A percentile compares a stretch with the other conserved stretches of the same genome.
Evolutionary conservation across 2,329 filamentous ascomycete genomes (phyloP).

Genomic region (Ophiocordyceps australis): DNA sequence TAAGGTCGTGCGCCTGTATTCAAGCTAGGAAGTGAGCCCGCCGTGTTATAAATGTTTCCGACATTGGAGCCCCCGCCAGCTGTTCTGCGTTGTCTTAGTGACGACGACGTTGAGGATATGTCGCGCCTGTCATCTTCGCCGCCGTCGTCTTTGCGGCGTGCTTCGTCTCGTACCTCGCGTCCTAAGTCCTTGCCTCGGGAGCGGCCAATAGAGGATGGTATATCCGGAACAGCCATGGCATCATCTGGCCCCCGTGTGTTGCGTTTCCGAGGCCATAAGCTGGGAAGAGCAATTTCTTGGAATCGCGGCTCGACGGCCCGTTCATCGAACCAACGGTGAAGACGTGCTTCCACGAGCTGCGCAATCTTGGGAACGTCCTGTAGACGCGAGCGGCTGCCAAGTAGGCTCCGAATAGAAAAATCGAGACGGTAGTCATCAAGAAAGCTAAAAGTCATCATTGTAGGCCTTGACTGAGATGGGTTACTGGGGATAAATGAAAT

Average conservation of each 20-base stretch:
- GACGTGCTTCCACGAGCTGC: conserved; percentile 59
- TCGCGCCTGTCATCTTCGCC: conserved; percentile 23
- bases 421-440: conserved; percentile 75
- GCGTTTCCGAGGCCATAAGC: conserved; percentile 68
- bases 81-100: conserved; percentile 17
- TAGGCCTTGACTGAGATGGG: conserved; percentile 50
- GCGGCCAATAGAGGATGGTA: conserved; percentile 28
- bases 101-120: too few relatives aligned
- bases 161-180: conserved; percentile 31
- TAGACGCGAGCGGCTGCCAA: conserved; percentile 61
- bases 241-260: conserved; percentile 62
- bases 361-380: conserved; percentile 84
- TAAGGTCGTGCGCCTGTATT: conserved; percentile 10
- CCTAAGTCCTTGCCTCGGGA: conserved; percentile 33
- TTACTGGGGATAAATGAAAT: conserved; percentile 80
- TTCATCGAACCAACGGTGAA: conserved; percentile 80
- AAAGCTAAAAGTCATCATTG: conserved; percentile 90
- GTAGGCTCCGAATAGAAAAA: conserved; percentile 61
- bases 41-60: too few relatives aligned
- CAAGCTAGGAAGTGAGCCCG: conserved; percentile 24
- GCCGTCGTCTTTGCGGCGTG: conserved; percentile 22
- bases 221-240: conserved; percentile 24
- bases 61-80: too few relatives aligned
- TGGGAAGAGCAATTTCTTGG: conserved; percentile 71
- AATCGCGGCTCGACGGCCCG: conserved; percentile 72